A percentile compares a stretch with the other conserved stretches of the same genome.
These are phyloP conservation scores for Vanrija sp. DNA, from an alignment of 1,284 basidiomycete genomes.

Conservation along the genomic window DNA sequence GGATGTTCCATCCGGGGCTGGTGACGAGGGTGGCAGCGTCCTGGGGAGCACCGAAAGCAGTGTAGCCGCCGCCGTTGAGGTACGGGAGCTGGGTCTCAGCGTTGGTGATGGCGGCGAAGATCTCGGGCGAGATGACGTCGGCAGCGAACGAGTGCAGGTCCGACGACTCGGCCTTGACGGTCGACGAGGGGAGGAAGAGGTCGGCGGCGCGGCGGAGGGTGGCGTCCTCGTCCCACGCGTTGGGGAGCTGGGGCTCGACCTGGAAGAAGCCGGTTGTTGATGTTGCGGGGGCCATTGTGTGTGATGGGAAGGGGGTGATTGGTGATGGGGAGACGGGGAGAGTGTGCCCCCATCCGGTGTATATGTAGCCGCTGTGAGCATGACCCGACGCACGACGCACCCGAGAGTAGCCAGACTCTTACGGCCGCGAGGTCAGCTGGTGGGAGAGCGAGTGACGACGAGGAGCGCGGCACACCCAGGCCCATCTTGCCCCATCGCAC, in stretches of 20 bases:
- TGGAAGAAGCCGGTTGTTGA: slow-evolving; percentile 15
- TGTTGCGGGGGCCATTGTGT: background rate
- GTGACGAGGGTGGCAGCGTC: slow-evolving; percentile 10
- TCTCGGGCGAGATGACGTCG: background rate
- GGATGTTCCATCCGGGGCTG: slow-evolving; percentile 12
- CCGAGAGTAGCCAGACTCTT: too few relatives aligned
- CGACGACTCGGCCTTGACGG: background rate
- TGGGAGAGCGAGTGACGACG: too few relatives aligned
- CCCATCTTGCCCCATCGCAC: too few relatives aligned
- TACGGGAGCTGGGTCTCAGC: slow-evolving; percentile 14
- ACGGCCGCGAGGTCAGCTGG: too few relatives aligned
- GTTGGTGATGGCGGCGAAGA: slow-evolving; percentile 1
- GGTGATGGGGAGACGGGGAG: too few relatives aligned
- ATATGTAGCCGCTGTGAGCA: too few relatives aligned
- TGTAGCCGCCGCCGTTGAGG: slow-evolving; percentile 6
- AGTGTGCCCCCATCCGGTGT: too few relatives aligned
- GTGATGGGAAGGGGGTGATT: too few relatives aligned
- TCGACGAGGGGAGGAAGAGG: slow-evolving; percentile 1
- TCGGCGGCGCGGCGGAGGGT: slow-evolving; percentile 1
- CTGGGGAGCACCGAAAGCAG: slow-evolving; percentile 5
- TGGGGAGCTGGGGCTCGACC: slow-evolving; percentile 2
- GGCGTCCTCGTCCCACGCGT: slow-evolving; percentile 10
- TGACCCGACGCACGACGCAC: too few relatives aligned
- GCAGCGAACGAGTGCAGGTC: background rate
- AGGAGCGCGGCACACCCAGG: too few relatives aligned